Percentiles rank a stretch among this genome's conserved stretches.
Evolutionary conservation across 768 basidiomycete genomes (phyloP).

Genomic region (Dictyophora rubrovolvata): DNA sequence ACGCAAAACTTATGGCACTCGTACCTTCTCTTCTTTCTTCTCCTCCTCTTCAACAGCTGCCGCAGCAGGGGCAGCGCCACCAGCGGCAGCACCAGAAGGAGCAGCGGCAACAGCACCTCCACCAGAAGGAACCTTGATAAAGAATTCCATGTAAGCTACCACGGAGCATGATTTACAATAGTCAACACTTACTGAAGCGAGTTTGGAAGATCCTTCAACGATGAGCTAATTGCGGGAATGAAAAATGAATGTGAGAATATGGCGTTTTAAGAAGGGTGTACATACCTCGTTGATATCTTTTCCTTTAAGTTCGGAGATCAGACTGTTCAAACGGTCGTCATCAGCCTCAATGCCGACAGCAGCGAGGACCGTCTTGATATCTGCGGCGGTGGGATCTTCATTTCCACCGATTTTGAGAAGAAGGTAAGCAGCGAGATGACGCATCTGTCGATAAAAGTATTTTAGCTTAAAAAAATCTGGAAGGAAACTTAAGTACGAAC

Average conservation of each 20-base stretch:
- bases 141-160: constrained; percentile 3
- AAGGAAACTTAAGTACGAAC: constrained; percentile 23
- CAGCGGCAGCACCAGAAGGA: constrained; percentile 42
- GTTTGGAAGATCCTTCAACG: constrained; percentile 83
- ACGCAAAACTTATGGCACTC: constrained; percentile 14
- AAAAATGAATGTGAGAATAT: neutral
- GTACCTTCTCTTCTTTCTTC: constrained; percentile 81
- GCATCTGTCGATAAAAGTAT: constrained; percentile 37
- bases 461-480: neutral
- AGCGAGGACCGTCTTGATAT: constrained; percentile 79
- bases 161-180: neutral
- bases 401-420: constrained; percentile 96
- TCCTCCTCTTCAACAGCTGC: constrained; percentile 67
- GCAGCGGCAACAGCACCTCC: constrained; percentile 57
- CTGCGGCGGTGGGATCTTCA: constrained; percentile 69
- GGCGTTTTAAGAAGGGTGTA: constrained; percentile 5
- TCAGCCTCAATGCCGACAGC: constrained; percentile 87
- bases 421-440: constrained; percentile 91
- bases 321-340: constrained; percentile 63
- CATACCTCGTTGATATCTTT: constrained; percentile 78
- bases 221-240: constrained; percentile 55
- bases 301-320: constrained; percentile 83
- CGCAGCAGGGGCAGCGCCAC: constrained; percentile 42
- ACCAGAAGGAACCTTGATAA: constrained; percentile 77
- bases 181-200: constrained; percentile 67